Base-by-base conservation (phyloP, 2,329 filamentous ascomycete genomes). In the Didymella glomerata region DNA sequence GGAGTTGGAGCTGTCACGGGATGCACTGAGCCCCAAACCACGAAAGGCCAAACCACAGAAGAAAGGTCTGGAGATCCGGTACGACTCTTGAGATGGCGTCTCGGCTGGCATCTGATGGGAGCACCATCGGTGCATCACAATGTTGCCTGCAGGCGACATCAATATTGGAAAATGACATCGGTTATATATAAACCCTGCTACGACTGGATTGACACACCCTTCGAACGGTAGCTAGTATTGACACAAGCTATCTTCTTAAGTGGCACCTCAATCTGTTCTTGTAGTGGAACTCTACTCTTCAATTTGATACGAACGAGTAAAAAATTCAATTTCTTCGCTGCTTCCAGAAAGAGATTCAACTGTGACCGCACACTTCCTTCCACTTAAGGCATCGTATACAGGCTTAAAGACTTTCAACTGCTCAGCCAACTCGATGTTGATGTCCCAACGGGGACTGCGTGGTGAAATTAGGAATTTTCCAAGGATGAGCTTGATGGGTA, bases 401-500 rank as follows among this genome's bases (percentile, higher is more conserved):
- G 49, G 55, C 14, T 42, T 48, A 38, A 58, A 58, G 9, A 58
- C 24, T 25, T 36, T 9, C 5, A 58, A 24, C 10, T 49, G 48
- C 5, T 38, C 30, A 38, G 41, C 22, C 20, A 20, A 6, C 22
- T 42, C 22, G 8, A 7, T 25, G 4, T 42, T 13, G 13, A n/a
- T 8, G 10, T 24, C 20, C 18, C 20, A 11, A 18, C 14, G 20
- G 20, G 20, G 40, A 24, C 22, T 20, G 18, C 14, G 10, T 13
- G n/a, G 20, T 7, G 3, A 28, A 16, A 14, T n/a, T 16, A 32
- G 4, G 20, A 53, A 44, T 28, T 58, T 58, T 14, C 55, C 49
- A 2, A 58, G 28, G 13, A 58, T 49, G 6, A 58, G 44, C 14
- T 46, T 58, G 20, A 58, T 24, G 2, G 48, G 55, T 8, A 58